Percentiles rank a stretch among this genome's conserved stretches.
Conservation (phyloP, 2,329 filamentous ascomycete genomes). For the Westerdykella sp. region DNA sequence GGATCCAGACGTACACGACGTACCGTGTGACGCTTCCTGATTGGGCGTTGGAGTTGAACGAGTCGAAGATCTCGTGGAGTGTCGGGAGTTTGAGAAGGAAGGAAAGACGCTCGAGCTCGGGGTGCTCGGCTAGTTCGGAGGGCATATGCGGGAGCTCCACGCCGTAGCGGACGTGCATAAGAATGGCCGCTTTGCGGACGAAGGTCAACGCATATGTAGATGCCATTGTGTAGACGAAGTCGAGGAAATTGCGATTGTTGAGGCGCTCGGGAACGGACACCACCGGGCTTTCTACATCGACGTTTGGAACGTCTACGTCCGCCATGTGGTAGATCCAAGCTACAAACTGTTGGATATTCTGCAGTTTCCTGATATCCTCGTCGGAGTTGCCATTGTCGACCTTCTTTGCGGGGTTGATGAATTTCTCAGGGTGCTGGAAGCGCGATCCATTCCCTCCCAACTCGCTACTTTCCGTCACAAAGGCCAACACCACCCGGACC, state of each 20-base stretch:
- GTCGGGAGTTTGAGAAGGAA: conserved; percentile 68
- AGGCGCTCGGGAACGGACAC: conserved; percentile 19
- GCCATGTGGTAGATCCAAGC: conserved; percentile 26
- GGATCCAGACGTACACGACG: conserved; percentile 66
- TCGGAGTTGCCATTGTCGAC: conserved; percentile 15
- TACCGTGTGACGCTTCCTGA: conserved; percentile 39
- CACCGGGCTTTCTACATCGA: conserved; percentile 19
- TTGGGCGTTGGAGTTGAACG: conserved; percentile 39
- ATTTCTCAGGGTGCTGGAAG: conserved; percentile 13
- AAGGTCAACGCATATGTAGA: conserved; percentile 85
- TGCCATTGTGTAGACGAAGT: conserved; percentile 43
- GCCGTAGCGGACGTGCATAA: conserved; percentile 82
- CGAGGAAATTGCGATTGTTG: conserved; percentile 28
- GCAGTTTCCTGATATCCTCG: conserved; percentile 18
- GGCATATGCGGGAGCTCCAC: conserved; percentile 72
- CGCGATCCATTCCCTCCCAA: not conserved
- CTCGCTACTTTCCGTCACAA: conserved; percentile 24
- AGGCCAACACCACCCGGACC: conserved; percentile 66
- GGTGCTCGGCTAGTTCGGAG: conserved; percentile 51
- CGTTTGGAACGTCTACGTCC: conserved; percentile 18
- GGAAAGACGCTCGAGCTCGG: conserved; percentile 78
- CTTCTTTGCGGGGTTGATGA: conserved; percentile 21
- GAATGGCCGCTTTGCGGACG: conserved; percentile 74
- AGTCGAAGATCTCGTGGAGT: conserved; percentile 70
- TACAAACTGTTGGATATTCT: conserved; percentile 28